These are phyloP conservation scores for Trichosanthes truncata DNA, from an alignment of 306 rosid genomes.

Conservation along the genomic window DNA sequence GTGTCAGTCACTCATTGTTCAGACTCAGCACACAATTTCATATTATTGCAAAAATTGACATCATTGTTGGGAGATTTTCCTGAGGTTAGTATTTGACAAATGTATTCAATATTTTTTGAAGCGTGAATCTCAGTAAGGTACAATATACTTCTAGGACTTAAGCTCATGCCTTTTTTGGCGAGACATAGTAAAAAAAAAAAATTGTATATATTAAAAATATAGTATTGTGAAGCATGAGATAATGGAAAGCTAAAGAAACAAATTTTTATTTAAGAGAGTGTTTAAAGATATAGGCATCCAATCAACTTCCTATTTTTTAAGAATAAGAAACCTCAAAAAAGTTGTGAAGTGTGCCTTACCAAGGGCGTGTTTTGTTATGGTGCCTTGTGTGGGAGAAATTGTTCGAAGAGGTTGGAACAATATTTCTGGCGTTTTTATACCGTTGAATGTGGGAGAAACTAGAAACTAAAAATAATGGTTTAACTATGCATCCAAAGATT, in stretches of 20 bases:
- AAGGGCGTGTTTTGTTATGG: background rate
- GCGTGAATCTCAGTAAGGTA: background rate
- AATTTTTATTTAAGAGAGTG: background rate
- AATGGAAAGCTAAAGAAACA: background rate
- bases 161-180: background rate
- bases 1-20: conserved; percentile 51
- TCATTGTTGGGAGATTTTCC: conserved; percentile 80
- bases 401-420: background rate
- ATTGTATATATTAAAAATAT: background rate
- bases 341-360: background rate
- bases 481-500: background rate
- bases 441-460: background rate
- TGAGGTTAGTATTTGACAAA: conserved; percentile 43
- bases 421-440: background rate
- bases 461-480: too few relatives aligned
- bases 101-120: background rate
- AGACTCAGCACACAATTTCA: conserved; percentile 80
- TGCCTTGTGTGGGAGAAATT: background rate
- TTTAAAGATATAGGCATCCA: background rate
- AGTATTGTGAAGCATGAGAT: background rate
- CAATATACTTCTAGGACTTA: background rate
- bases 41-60: conserved; percentile 69
- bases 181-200: background rate
- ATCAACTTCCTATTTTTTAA: background rate
- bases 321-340: background rate